These are phyloP conservation scores for Gossypium bickii DNA, from an alignment of 345 rosid genomes.

Conservation along the genomic window DNA sequence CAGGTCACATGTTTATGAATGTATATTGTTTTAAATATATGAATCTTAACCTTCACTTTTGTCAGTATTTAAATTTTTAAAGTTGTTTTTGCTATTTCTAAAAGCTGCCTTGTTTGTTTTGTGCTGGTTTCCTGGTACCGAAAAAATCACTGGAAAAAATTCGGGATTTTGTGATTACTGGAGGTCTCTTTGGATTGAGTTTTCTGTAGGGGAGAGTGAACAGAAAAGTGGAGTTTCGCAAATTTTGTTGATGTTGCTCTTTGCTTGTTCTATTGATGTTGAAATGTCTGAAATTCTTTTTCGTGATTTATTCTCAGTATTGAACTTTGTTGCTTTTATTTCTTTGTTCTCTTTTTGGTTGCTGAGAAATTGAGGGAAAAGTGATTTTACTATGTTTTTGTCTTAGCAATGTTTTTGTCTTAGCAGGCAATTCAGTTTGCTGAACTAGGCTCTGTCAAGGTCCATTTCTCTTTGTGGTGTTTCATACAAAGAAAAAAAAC, in stretches of 20 bases:
- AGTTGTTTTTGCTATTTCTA: not conserved
- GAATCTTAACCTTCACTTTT: not conserved
- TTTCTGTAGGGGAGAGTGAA: not conserved
- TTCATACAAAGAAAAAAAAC: not conserved
- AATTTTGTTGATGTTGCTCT: not conserved
- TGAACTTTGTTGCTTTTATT: not conserved
- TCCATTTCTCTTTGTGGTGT: not conserved
- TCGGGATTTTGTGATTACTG: not conserved
- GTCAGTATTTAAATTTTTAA: not conserved
- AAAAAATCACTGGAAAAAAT: not conserved
- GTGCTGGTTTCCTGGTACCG: not conserved
- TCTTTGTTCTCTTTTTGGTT: slow-evolving; percentile 3
- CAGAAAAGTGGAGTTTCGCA: not conserved
- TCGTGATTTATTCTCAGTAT: not conserved
- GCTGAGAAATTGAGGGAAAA: slow-evolving; percentile 15
- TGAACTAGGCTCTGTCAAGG: not conserved
- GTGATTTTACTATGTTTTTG: not conserved
- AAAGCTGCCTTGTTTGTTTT: slow-evolving; percentile 6
- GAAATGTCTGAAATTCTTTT: not conserved
- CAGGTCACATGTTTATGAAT: slow-evolving; percentile 35
- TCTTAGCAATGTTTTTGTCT: not conserved
- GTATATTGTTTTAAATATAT: not conserved
- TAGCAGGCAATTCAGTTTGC: not conserved
- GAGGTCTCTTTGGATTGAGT: not conserved
- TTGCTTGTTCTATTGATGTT: not conserved